Conservation (phyloP, 23 red algal genomes). For the Chondrus crispus region DNA sequence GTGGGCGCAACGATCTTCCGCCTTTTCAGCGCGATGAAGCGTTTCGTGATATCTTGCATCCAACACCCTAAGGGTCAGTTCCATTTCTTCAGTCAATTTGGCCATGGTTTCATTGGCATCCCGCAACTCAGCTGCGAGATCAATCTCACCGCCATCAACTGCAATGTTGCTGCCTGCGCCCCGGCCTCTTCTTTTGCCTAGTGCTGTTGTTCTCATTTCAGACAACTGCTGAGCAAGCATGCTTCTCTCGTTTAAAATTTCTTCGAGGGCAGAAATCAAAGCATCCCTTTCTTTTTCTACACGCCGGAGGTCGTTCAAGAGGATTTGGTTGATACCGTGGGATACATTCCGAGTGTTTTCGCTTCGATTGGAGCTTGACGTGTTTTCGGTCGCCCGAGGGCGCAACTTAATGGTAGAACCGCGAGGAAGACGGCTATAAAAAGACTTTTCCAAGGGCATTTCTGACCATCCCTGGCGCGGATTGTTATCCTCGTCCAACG, state of each 20-base stretch:
- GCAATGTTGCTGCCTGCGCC: background rate
- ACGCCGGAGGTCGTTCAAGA: conserved; percentile 10
- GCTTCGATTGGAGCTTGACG: background rate
- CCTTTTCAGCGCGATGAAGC: conserved; percentile 41
- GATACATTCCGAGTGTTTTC: background rate
- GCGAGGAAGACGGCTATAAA: conserved; percentile 44
- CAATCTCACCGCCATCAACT: conserved; percentile 25
- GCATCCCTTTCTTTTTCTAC: conserved; percentile 59
- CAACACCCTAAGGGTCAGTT: conserved; percentile 23
- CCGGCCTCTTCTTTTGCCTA: background rate
- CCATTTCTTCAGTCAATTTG: conserved; percentile 57
- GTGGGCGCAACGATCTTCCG: conserved; percentile 36
- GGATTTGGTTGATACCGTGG: background rate
- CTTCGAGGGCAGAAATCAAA: conserved; percentile 30
- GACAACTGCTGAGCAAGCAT: conserved; percentile 45
- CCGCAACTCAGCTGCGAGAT: conserved; percentile 39
- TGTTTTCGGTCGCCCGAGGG: background rate
- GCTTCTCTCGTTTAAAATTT: conserved; percentile 62
- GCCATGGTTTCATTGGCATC: conserved; percentile 50
- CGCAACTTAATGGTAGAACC: conserved; percentile 55
- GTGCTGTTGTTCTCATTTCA: conserved; percentile 36
- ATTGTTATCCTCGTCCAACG: conserved; percentile 44
- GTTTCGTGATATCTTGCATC: conserved; percentile 48
- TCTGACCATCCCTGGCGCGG: conserved; percentile 26
- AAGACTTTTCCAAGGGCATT: conserved; percentile 33